These are phyloP conservation scores for Lithospermum erythrorhizon DNA, from an alignment of 257 asterid genomes.

Conservation along the genomic window DNA sequence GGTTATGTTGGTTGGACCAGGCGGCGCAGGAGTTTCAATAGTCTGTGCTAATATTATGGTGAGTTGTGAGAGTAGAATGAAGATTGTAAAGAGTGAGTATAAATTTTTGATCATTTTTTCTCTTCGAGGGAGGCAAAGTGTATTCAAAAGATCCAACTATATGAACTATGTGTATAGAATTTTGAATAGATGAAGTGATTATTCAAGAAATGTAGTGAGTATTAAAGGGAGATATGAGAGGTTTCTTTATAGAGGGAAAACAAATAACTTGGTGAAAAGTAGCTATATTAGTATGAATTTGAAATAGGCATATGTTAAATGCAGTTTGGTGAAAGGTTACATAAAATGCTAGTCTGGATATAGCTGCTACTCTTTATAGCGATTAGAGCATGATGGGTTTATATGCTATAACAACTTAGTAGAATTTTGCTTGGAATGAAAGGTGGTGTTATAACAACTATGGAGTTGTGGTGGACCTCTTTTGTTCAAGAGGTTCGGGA, in stretches of 20 bases:
- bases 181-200: neutral
- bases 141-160: too few species aligned
- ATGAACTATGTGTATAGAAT: too few species aligned
- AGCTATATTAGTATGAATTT: conserved; percentile 11
- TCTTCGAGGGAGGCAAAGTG: neutral
- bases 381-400: neutral
- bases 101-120: neutral
- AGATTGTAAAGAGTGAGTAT: neutral
- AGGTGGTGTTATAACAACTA: too few species aligned
- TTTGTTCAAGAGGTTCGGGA: too few species aligned
- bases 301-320: conserved; percentile 6
- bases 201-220: conserved; percentile 6
- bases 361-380: neutral
- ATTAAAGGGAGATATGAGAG: conserved; percentile 11
- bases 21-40: conserved; percentile 39
- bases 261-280: conserved; percentile 30
- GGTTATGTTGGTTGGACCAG: conserved; percentile 76
- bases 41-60: conserved; percentile 35
- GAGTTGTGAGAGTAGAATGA: conserved; percentile 19
- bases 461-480: too few species aligned
- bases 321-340: conserved; percentile 16
- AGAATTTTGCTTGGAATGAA: too few species aligned
- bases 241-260: conserved; percentile 32
- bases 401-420: too few species aligned
- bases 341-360: neutral